Percentiles rank a stretch among this genome's conserved stretches.
These are phyloP conservation scores for Xylaria sp. DNA, from an alignment of 2,329 filamentous ascomycete species.

Conservation along the genomic window DNA sequence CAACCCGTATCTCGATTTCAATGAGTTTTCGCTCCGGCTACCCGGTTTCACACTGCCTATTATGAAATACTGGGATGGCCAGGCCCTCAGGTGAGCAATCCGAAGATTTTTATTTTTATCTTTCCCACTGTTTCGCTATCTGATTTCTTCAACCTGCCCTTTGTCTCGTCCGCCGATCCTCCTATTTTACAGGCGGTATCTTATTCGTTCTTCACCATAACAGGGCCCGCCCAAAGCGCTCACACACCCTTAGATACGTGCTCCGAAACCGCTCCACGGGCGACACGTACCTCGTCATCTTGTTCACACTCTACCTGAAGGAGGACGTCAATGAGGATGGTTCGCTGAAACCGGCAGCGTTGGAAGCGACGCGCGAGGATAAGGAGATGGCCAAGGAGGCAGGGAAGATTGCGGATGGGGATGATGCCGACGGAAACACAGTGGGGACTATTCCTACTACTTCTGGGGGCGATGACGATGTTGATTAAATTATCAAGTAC, in stretches of 20 bases:
- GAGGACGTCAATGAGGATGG: conserved; percentile 72
- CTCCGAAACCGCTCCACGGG: conserved; percentile 81
- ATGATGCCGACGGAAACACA: conserved; percentile 26
- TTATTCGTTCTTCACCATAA: conserved; percentile 37
- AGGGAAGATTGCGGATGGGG: conserved; percentile 39
- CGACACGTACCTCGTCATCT: conserved; percentile 80
- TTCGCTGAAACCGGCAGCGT: conserved; percentile 56
- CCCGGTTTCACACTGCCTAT: conserved; percentile 79
- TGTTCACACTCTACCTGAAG: conserved; percentile 80
- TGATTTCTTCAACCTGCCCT: conserved; percentile 40
- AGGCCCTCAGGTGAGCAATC: conserved; percentile 73
- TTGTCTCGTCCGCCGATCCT: conserved; percentile 1
- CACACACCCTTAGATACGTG: conserved; percentile 90
- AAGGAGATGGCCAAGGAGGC: conserved; percentile 43
- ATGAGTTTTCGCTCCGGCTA: conserved; percentile 74
- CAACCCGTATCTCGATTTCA: conserved; percentile 91
- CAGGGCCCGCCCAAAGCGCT: conserved; percentile 64
- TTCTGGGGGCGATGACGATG: conserved; percentile 23
- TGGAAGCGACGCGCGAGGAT: conserved; percentile 50
- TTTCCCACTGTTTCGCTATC: conserved; percentile 29
- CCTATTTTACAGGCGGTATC: conserved; percentile 34
- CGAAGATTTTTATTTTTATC: conserved; percentile 43
- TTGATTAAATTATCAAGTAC: conserved; percentile 20
- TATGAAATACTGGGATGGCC: conserved; percentile 82
- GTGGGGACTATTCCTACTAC: conserved; percentile 23